Evolutionary conservation across 192 early-diverging fungal species (phyloP), one percentile per base, ranked within the genome.

Genomic region (Coemansia sp.): DNA sequence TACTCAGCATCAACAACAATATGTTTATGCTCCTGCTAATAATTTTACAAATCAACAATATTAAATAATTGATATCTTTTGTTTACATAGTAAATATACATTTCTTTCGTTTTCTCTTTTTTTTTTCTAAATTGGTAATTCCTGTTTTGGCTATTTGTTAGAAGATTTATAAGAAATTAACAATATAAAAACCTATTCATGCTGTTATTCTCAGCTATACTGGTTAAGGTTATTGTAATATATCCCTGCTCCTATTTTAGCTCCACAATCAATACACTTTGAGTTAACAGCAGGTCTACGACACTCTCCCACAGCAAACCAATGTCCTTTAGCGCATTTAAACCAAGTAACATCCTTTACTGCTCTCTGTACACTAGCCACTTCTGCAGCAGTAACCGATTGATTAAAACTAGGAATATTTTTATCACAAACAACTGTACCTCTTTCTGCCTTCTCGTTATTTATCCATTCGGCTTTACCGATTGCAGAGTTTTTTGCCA

Each of bases 1-100:
- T 13, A n/a, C 6, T 33, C 54, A 56, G 17, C 22, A 50, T 13
- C 59, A 39, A 20, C 49, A 28, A 10, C 68, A 64, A 48, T 60
- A 59, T 46, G 60, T 64, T 55, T 60, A 72, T 27, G 58, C 69
- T n/a, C 69, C 69, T 10, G 61, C 57, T 18, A 65, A 55, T 42
- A 17, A 39, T 9, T 66, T 66, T 34, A 53, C 54, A 13, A 55
- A 60, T 30, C 58, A 51, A 18, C 44, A 47, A 14, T 57, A 56
- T 18, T 55, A 46, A 40, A 9, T 45, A 14, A 8, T 32, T 32
- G 5, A 32, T 32, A 32, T 38, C 36, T 38, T 17, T 38, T 38
- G 9, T 17, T 38, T 33, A 9, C 32, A 9, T n/a, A 17, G 8
- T 15, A 17, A 43, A 6, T 43, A 39, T 39, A 23, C 22, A 43